Evolutionary conservation across 345 rosid genomes (phyloP), one percentile per base, ranked within the genome.

Genomic region (Boechera divaricarpa): DNA sequence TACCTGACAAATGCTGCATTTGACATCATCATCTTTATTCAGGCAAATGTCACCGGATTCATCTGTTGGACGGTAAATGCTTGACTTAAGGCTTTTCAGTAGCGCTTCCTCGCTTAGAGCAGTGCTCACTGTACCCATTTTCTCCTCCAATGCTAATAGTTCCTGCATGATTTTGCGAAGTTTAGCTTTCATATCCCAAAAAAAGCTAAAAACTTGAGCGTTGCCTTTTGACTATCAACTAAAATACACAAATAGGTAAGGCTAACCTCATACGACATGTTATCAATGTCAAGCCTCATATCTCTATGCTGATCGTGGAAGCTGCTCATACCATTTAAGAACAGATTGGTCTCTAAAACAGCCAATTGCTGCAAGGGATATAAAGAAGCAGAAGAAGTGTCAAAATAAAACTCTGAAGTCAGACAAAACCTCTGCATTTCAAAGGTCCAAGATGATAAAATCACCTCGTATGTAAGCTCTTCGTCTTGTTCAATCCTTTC

Each of bases 1-100:
- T 39, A 96, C 99, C 96, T 96, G 98, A 74, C 98, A 96, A 71
- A 96, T 80, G 57, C 97, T 91, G 86, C 99, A 96, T 78, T 89
- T 93, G 70, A 82, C 62, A 74, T 88, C 96, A 67, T 78, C 69
- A 59, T 81, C 82, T 59, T 79, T 77, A 5, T 73, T 80, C 16
- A 68, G 11, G 56, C 63, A 58, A 52, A 42, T 53, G 2, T 38
- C 18, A 38, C 67, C 54, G 0, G 79, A 24, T 10, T 79, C 58
- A 15, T 63, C 56, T 60, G 70, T 80, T 24, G 73, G 54, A 58
- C 68, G 79, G 69, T 86, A 85, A 47, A 60, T 69, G 74, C 91
- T 83, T 72, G 79, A 82, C 82, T 78, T 76, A 1, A 96, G 81
- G 82, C 96, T 93, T 74, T 86, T 89, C 11, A 78, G 68, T 35